Evolutionary conservation across 1,139 yeast species (phyloP).

Genomic region (Hyphopichia pseudoburtonii): DNA sequence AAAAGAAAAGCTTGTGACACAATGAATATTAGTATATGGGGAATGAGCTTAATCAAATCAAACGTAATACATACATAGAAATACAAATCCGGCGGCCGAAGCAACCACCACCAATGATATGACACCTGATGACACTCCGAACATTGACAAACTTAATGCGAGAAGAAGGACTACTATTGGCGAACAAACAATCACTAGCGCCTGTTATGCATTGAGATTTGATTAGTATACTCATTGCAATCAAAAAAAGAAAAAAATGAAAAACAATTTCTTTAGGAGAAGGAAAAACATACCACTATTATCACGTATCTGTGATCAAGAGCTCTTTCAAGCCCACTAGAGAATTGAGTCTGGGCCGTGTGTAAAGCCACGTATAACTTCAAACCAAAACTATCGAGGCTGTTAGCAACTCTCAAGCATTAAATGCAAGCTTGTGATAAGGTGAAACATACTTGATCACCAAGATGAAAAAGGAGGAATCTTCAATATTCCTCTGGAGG

Average conservation of each 20-base stretch:
- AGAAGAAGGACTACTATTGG: not conserved
- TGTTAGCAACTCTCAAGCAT: too few relatives aligned
- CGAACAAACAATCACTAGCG: not conserved
- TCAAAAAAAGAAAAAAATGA: not conserved
- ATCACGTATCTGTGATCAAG: not conserved
- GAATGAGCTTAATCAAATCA: too few relatives aligned
- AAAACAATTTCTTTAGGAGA: too few relatives aligned
- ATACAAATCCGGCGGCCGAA: not conserved
- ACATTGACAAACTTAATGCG: not conserved
- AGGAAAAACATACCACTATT: not conserved
- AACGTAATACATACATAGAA: slow-evolving; percentile 1
- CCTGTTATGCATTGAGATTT: too few relatives aligned
- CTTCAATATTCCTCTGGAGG: too few relatives aligned
- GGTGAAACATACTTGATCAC: too few relatives aligned
- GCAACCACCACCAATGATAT: not conserved
- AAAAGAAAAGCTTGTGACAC: not conserved
- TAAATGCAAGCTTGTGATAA: too few relatives aligned
- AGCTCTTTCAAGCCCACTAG: not conserved
- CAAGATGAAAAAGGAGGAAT: too few relatives aligned
- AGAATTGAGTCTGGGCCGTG: not conserved
- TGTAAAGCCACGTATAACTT: not conserved
- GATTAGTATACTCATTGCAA: too few relatives aligned
- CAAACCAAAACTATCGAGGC: not conserved
- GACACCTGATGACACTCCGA: not conserved
- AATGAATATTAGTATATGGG: not conserved